Evolutionary conservation across 768 basidiomycete genomes (phyloP).

Genomic region (Russula earlei): DNA sequence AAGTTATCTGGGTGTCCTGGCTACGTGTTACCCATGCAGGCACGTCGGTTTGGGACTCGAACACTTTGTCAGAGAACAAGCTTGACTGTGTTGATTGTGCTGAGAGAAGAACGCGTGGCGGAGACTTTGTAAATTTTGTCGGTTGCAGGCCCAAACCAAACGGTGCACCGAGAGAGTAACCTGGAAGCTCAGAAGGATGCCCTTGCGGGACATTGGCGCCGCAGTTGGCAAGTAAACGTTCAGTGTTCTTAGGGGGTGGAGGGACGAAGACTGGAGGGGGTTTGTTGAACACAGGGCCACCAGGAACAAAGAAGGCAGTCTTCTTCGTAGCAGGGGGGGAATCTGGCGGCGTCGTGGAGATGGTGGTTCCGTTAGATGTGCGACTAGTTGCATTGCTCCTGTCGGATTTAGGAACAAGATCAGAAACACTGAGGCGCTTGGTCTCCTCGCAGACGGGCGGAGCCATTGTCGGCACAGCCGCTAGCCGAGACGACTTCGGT

Average conservation of each 20-base stretch:
- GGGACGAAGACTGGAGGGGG: conserved; percentile 36
- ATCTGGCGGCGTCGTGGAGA: conserved; percentile 19
- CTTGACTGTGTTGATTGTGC: conserved; percentile 49
- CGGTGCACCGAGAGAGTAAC: conserved; percentile 35
- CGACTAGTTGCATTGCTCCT: conserved; percentile 28
- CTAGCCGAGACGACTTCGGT: neutral
- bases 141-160: conserved; percentile 36
- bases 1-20: conserved; percentile 50
- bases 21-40: conserved; percentile 50
- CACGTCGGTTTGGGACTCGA: conserved; percentile 37
- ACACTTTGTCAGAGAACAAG: conserved; percentile 40
- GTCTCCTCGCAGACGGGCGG: conserved; percentile 19
- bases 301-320: conserved; percentile 26
- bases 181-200: conserved; percentile 28
- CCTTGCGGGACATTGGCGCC: conserved; percentile 24
- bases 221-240: conserved; percentile 16
- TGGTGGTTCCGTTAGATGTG: conserved; percentile 3
- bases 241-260: conserved; percentile 31
- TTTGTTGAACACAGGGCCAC: conserved; percentile 53
- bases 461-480: neutral
- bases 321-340: conserved; percentile 15
- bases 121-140: conserved; percentile 15
- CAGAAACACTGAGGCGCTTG: conserved; percentile 47
- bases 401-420: conserved; percentile 38
- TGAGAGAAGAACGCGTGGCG: conserved; percentile 28